These are phyloP conservation scores for Lentinus brumalis DNA, from an alignment of 768 basidiomycete genomes.

Conservation along the genomic window DNA sequence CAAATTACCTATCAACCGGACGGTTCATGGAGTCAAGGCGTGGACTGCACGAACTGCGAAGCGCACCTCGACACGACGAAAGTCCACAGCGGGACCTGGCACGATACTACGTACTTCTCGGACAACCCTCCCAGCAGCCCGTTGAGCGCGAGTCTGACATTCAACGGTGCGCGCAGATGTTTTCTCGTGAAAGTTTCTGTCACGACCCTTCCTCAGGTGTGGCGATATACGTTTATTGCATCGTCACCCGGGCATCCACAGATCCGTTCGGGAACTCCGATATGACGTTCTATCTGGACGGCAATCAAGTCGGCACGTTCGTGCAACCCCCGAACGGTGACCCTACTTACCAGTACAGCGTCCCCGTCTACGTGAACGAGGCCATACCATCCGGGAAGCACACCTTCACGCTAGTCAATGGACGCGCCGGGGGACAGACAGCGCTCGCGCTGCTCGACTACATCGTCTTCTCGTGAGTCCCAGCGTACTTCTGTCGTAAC, in stretches of 20 bases:
- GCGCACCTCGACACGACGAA: constrained; percentile 24
- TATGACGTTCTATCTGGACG: constrained; percentile 41
- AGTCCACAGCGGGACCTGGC: constrained; percentile 36
- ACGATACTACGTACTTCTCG: constrained; percentile 23
- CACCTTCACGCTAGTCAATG: constrained; percentile 36
- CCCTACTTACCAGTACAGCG: constrained; percentile 32
- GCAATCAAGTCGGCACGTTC: constrained; percentile 32
- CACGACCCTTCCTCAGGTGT: constrained; percentile 32
- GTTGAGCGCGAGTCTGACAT: constrained; percentile 32
- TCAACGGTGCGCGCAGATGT: constrained; percentile 35
- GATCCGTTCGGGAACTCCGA: constrained; percentile 33
- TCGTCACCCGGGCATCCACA: constrained; percentile 29
- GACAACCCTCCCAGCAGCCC: constrained; percentile 14
- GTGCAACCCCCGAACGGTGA: constrained; percentile 19
- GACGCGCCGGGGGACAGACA: constrained; percentile 28
- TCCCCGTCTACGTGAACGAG: constrained; percentile 34
- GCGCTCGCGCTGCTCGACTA: constrained; percentile 39
- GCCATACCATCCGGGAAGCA: constrained; percentile 29
- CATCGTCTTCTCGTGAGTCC: constrained; percentile 39
- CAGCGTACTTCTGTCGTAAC: too few relatives aligned
- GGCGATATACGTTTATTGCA: constrained; percentile 46
- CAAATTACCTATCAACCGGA: constrained; percentile 35
- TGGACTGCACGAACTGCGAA: constrained; percentile 31
- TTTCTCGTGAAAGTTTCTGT: not conserved
- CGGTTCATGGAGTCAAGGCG: constrained; percentile 33